These are phyloP conservation scores for Pinus taeda DNA, from an alignment of 75 land plant species.

Conservation along the genomic window DNA sequence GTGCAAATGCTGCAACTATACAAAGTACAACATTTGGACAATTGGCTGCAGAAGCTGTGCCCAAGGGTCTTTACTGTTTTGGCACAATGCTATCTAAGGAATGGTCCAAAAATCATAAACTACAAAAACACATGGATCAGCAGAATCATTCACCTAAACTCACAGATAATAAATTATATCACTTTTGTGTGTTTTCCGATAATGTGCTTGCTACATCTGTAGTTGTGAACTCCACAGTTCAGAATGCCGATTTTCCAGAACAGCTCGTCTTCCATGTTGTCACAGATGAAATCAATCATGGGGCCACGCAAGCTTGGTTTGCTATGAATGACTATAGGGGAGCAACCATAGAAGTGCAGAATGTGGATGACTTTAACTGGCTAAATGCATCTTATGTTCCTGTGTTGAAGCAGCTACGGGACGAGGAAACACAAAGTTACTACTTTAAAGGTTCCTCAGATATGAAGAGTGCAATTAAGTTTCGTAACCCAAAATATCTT, in stretches of 20 bases:
- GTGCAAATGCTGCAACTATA: conserved; percentile 66
- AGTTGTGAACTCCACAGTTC: conserved; percentile 81
- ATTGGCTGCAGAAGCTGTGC: conserved; percentile 56
- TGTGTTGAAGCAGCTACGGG: conserved; percentile 62
- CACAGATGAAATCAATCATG: conserved; percentile 60
- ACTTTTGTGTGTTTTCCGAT: conserved; percentile 93
- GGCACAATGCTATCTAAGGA: conserved; percentile 38
- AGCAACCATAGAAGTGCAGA: conserved; percentile 67
- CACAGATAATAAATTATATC: conserved; percentile 69
- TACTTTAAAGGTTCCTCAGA: conserved; percentile 52
- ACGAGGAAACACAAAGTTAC: conserved; percentile 40
- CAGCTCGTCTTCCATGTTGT: conserved; percentile 91
- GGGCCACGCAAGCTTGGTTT: conserved; percentile 83
- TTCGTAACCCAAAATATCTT: conserved; percentile 73
- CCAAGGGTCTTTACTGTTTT: conserved; percentile 47
- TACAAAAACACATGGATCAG: conserved; percentile 8
- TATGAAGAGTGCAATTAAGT: conserved; percentile 45
- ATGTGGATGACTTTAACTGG: conserved; percentile 82
- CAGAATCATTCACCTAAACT: conserved; percentile 20
- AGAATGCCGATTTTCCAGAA: conserved; percentile 71
- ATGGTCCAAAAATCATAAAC: conserved; percentile 28
- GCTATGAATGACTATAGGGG: conserved; percentile 71
- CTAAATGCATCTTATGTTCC: conserved; percentile 87
- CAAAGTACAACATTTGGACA: conserved; percentile 84
- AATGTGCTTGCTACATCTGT: conserved; percentile 76